A percentile compares a stretch with the other conserved stretches of the same genome.
phyloP scores from a whole-genome alignment of 352 stramenopile species.

The Pythium aquatile region DNA sequence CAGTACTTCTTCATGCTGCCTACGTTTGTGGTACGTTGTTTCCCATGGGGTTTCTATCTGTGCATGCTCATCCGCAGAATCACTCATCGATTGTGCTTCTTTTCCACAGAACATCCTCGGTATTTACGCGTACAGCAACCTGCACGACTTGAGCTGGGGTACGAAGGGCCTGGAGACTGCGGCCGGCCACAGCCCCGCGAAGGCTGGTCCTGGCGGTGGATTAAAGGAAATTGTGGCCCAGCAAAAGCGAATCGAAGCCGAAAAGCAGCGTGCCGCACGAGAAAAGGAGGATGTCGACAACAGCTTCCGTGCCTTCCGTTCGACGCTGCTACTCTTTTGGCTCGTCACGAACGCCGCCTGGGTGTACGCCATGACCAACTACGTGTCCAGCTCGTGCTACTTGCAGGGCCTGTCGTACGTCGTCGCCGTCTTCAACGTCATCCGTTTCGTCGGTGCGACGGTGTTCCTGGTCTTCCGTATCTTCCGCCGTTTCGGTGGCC shows the following conservation, averaged over 20 bases:
- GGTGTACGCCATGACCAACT: conserved; percentile 43
- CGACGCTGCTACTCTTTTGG: conserved; percentile 48
- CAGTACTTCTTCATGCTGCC: conserved; percentile 51
- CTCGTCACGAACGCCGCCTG: conserved; percentile 48
- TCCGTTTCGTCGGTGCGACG: conserved; percentile 34
- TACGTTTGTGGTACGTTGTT: conserved; percentile 33
- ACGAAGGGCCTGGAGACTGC: conserved; percentile 37
- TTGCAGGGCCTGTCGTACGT: conserved; percentile 45
- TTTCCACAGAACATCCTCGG: conserved; percentile 33
- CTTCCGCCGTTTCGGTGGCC: conserved; percentile 27
- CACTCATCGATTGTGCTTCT: background rate
- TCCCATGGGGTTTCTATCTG: background rate
- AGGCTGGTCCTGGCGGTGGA: conserved; percentile 25
- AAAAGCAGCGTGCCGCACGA: conserved; percentile 29
- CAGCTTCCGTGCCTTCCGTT: conserved; percentile 47
- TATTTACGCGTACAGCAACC: conserved; percentile 44
- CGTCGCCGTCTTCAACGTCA: conserved; percentile 46
- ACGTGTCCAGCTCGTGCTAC: conserved; percentile 49
- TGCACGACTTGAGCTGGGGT: conserved; percentile 37
- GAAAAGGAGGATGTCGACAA: conserved; percentile 58
- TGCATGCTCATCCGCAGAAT: background rate
- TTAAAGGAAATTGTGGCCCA: conserved; percentile 52
- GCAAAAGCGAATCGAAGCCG: conserved; percentile 42
- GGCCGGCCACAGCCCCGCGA: conserved; percentile 24
- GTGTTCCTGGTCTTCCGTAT: conserved; percentile 43